Conservation (phyloP, 2,329 filamentous ascomycete genomes). For the Aspergillus phoenicis region DNA sequence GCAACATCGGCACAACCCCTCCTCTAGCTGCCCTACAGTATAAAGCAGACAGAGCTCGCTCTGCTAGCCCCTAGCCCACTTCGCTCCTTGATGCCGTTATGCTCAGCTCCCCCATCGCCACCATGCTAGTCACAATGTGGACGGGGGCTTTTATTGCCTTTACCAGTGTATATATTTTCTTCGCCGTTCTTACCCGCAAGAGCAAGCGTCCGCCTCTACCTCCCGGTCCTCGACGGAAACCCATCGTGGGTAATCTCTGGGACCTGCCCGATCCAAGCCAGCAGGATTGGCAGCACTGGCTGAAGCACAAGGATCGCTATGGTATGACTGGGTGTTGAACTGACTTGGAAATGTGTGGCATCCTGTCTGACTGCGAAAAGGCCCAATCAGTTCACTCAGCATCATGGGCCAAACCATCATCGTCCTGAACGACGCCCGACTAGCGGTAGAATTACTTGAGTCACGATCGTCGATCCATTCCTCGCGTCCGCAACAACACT, state of each 20-base stretch:
- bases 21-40: neutral
- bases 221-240: constrained; percentile 52
- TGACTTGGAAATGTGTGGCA: no score
- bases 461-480: constrained; percentile 29
- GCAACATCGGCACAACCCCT: neutral
- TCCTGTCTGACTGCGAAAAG: constrained; percentile 8
- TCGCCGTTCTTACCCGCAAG: neutral
- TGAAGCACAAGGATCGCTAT: constrained; percentile 44
- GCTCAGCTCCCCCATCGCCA: neutral
- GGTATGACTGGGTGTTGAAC: constrained; percentile 14
- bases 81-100: neutral
- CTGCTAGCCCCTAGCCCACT: neutral
- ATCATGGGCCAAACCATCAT: constrained; percentile 36
- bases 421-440: constrained; percentile 34
- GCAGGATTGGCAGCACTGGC: constrained; percentile 44
- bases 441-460: constrained; percentile 34
- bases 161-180: neutral
- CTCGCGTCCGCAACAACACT: constrained; percentile 26
- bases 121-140: neutral
- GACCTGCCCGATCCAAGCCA: constrained; percentile 46
- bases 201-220: constrained; percentile 35
- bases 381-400: constrained; percentile 37
- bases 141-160: neutral
- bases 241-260: constrained; percentile 51
- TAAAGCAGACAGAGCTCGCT: neutral